A percentile compares a stretch with the other conserved stretches of the same genome.
phyloP scores from a whole-genome alignment of 495 filamentous ascomycete species.

The Penicillium coprophilum region DNA sequence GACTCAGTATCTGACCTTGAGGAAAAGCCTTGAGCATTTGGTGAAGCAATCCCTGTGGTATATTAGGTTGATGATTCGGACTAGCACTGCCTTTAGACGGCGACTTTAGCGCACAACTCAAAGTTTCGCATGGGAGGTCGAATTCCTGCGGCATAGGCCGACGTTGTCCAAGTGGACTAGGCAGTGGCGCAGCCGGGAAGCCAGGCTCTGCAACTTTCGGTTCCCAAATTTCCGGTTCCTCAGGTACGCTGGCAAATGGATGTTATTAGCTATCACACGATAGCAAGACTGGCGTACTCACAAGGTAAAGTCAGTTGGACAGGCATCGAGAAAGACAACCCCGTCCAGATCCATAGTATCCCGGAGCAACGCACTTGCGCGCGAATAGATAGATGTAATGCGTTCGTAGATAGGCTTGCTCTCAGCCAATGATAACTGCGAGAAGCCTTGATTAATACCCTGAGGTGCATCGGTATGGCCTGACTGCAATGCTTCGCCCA shows the following conservation, averaged over 20 bases:
- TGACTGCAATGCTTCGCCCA: slow-evolving; percentile 11
- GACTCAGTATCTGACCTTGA: slow-evolving; percentile 31
- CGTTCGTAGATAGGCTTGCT: slow-evolving; percentile 14
- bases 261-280: not conserved
- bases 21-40: slow-evolving; percentile 31
- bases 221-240: slow-evolving; percentile 25
- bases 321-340: slow-evolving; percentile 42
- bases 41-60: slow-evolving; percentile 26
- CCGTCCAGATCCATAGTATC: slow-evolving; percentile 46
- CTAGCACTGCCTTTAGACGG: not conserved
- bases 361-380: slow-evolving; percentile 39
- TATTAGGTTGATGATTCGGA: not conserved
- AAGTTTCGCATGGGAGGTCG: slow-evolving; percentile 10
- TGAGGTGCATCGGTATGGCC: not conserved
- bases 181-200: slow-evolving; percentile 20
- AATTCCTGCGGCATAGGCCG: slow-evolving; percentile 1
- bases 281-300: slow-evolving; percentile 2
- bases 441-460: slow-evolving; percentile 1
- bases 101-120: slow-evolving; percentile 18
- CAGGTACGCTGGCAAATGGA: slow-evolving; percentile 10
- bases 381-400: slow-evolving; percentile 33
- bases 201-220: slow-evolving; percentile 21
- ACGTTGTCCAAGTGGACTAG: slow-evolving; percentile 16
- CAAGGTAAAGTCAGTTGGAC: slow-evolving; percentile 26
- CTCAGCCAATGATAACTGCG: slow-evolving; percentile 8